Base-by-base conservation (phyloP, 2,329 filamentous ascomycete species). In the Ilyonectria robusta region DNA sequence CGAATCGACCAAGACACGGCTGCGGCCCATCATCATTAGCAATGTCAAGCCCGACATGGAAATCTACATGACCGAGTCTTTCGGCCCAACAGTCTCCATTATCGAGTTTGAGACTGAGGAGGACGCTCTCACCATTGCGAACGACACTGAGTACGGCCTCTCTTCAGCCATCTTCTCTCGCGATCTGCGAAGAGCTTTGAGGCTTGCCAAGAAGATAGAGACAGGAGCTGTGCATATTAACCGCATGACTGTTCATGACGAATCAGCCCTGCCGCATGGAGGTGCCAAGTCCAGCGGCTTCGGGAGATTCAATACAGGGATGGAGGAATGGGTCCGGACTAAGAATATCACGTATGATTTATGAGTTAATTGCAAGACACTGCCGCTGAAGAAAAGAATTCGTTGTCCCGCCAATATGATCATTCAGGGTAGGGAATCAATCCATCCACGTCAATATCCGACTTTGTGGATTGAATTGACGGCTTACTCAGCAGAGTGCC, bases 131-230 rank as follows among this genome's bases (percentile, higher is more conserved):
- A 81, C 84, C 21, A 81, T 95, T 19, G 92, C 93, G 8, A 96
- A 97, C 76, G 92, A 95, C 73, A 93, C 91, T 2, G 91, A 94
- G 58, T 95, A 94, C 76, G 93, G 93, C 1, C 86, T 97, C 6
- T 84, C 85, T 4, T 86, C 89, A 3, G 87, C 92, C 0, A 87
- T 96, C 4, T 96, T 94, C 78, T 94, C 93, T 0, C 82, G 87
- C 72, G 89, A 93, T 75, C 79, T 95, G 65, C 80, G 84, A 51
- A 82, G 83, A 44, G 90, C 84, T 0, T 75, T 92, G 69, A 81
- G 85, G 7, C 78, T 92, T 11, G 89, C 90, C 2, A 84, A 81
- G 71, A 82, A 84, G 61, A 87, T 92, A 62, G 89, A 95, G 76
- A 85, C 87, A 26, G 93, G 89, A 4, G 87, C 88, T 2, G 87